Evolutionary conservation across 495 filamentous ascomycete genomes (phyloP).

Genomic region (Xylaria intraflava): DNA sequence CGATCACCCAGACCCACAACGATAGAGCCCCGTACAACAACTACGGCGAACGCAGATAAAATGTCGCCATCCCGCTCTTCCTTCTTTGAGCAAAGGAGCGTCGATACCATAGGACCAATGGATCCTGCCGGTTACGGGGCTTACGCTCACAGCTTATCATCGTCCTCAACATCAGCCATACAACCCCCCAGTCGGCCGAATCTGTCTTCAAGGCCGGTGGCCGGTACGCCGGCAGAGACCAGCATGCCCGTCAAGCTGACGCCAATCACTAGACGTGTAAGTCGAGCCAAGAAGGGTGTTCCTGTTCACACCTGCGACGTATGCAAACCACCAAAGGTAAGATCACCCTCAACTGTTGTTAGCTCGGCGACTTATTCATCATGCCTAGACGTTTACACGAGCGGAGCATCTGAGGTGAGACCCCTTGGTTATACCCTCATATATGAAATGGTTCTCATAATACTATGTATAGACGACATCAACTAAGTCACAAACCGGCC

Average conservation of each 20-base stretch:
- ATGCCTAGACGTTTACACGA: constrained; percentile 64
- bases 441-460: background rate
- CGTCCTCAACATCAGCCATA: constrained; percentile 23
- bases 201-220: constrained; percentile 37
- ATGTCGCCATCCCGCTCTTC: constrained; percentile 22
- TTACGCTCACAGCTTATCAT: constrained; percentile 25
- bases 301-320: constrained; percentile 68
- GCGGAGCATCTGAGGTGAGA: constrained; percentile 76
- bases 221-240: constrained; percentile 20
- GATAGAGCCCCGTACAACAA: constrained; percentile 16
- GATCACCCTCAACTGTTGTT: constrained; percentile 13
- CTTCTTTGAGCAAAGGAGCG: constrained; percentile 34
- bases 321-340: constrained; percentile 57
- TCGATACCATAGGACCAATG: constrained; percentile 41
- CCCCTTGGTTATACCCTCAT: background rate
- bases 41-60: constrained; percentile 7
- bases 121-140: constrained; percentile 28
- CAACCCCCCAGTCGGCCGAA: constrained; percentile 24
- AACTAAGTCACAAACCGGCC: constrained; percentile 75
- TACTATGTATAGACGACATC: constrained; percentile 60
- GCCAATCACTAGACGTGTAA: constrained; percentile 69
- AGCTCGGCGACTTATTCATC: background rate
- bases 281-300: constrained; percentile 77
- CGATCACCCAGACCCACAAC: constrained; percentile 24
- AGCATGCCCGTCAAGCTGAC: constrained; percentile 50